phyloP scores from a whole-genome alignment of 2,329 filamentous ascomycete genomes.

The Penicillium carneum region DNA sequence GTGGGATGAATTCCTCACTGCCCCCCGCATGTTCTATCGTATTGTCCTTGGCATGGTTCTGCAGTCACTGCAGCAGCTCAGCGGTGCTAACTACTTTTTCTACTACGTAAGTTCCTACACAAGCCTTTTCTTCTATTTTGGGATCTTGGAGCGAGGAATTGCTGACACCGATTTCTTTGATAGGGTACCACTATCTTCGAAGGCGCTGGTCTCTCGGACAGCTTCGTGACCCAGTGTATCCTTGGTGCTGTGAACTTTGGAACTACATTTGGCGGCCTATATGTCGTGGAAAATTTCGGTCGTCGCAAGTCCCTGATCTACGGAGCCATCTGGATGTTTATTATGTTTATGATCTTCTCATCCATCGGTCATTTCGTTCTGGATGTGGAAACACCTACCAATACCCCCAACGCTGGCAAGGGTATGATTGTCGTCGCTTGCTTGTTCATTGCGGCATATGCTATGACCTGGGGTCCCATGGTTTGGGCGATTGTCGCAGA shows the following conservation, averaged over 20 bases:
- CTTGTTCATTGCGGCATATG: slow-evolving; percentile 74
- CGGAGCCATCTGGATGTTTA: slow-evolving; percentile 71
- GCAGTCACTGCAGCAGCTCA: slow-evolving; percentile 56
- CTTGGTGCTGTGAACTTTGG: slow-evolving; percentile 71
- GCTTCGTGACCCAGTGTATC: slow-evolving; percentile 70
- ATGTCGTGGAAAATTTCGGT: slow-evolving; percentile 72
- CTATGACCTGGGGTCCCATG: slow-evolving; percentile 71
- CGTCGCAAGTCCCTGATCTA: slow-evolving; percentile 72
- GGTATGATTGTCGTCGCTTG: slow-evolving; percentile 76
- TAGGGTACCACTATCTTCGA: slow-evolving; percentile 61
- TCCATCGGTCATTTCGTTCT: slow-evolving; percentile 60
- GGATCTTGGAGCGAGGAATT: neutral
- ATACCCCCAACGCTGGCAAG: slow-evolving; percentile 62
- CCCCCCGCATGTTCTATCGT: slow-evolving; percentile 56
- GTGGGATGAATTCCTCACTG: slow-evolving; percentile 55
- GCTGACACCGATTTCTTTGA: slow-evolving; percentile 55
- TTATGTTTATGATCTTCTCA: slow-evolving; percentile 71
- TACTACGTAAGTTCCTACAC: slow-evolving; percentile 59
- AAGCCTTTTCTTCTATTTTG: neutral
- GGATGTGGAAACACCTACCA: slow-evolving; percentile 49
- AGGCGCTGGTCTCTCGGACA: slow-evolving; percentile 69
- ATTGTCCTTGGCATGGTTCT: slow-evolving; percentile 52
- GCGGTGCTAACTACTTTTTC: slow-evolving; percentile 57
- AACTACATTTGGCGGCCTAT: slow-evolving; percentile 71
- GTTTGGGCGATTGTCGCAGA: slow-evolving; percentile 58